phyloP scores from a whole-genome alignment of 148 eudicot species.

The Nyssa sinensis region DNA sequence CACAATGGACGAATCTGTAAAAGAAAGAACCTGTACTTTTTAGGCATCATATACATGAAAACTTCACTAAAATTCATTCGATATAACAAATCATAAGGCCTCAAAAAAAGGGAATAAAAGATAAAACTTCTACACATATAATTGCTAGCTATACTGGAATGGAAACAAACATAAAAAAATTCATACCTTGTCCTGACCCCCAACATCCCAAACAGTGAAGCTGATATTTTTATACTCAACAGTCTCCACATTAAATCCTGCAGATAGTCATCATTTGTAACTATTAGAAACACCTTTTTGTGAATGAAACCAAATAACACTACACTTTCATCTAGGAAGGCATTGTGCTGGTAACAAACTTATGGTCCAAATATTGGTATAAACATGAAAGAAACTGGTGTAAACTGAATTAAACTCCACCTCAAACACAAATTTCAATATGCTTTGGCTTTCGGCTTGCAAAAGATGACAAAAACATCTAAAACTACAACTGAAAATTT shows the following conservation, averaged over 20 bases:
- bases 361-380: too few species aligned
- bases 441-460: too few species aligned
- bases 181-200: constrained; percentile 72
- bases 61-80: not conserved
- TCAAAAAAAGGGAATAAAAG: not conserved
- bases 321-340: not conserved
- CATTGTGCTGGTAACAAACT: not conserved
- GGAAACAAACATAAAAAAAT: not conserved
- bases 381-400: too few species aligned
- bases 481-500: too few species aligned
- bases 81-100: not conserved
- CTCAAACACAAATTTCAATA: too few species aligned
- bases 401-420: too few species aligned
- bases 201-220: constrained; percentile 82
- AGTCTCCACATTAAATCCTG: constrained; percentile 71
- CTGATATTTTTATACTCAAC: constrained; percentile 76
- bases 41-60: too few species aligned
- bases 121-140: not conserved
- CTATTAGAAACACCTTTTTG: not conserved
- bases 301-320: not conserved
- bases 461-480: too few species aligned
- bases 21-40: not conserved
- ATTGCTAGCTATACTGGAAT: too few species aligned
- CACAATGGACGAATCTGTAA: constrained; percentile 83
- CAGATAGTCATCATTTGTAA: not conserved